Conservation (phyloP, 2,329 filamentous ascomycete species). For the Pyrenophora graminea region DNA sequence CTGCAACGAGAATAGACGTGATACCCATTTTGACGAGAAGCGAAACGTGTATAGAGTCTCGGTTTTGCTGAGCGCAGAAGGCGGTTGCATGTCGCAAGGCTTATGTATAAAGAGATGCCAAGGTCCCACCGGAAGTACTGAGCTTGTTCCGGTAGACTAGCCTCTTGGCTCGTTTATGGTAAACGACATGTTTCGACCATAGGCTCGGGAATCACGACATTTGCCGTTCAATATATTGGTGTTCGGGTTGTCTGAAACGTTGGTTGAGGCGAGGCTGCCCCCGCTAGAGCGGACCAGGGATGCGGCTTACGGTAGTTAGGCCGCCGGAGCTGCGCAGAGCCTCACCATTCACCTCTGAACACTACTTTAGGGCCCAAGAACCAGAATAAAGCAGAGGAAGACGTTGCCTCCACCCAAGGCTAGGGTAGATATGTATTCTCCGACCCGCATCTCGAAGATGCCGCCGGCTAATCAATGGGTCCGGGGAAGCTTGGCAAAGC, state of each 20-base stretch:
- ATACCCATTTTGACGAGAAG: slow-evolving; percentile 26
- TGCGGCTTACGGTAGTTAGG: too few species aligned
- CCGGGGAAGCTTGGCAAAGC: slow-evolving; percentile 11
- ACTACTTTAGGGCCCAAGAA: not conserved
- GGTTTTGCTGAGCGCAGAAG: not conserved
- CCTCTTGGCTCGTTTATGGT: slow-evolving; percentile 38
- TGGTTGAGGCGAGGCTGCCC: not conserved
- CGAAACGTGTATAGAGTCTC: not conserved
- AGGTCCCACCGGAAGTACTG: slow-evolving; percentile 1
- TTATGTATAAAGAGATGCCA: slow-evolving; percentile 24
- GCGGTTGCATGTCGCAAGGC: not conserved
- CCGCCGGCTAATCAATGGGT: slow-evolving; percentile 31
- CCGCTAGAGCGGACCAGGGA: too few species aligned
- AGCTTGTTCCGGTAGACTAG: slow-evolving; percentile 12
- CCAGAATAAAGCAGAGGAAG: not conserved
- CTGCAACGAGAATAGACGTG: slow-evolving; percentile 26
- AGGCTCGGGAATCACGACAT: slow-evolving; percentile 7
- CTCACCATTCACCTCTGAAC: not conserved
- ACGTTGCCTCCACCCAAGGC: slow-evolving; percentile 23
- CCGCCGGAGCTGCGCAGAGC: too few species aligned
- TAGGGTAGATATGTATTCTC: slow-evolving; percentile 5
- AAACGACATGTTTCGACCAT: slow-evolving; percentile 28
- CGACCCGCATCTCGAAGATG: slow-evolving; percentile 3
- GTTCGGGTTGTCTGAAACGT: not conserved
- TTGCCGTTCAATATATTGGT: not conserved